These are phyloP conservation scores for Lepidium aucheri DNA, from an alignment of 345 rosid genomes.

Conservation along the genomic window DNA sequence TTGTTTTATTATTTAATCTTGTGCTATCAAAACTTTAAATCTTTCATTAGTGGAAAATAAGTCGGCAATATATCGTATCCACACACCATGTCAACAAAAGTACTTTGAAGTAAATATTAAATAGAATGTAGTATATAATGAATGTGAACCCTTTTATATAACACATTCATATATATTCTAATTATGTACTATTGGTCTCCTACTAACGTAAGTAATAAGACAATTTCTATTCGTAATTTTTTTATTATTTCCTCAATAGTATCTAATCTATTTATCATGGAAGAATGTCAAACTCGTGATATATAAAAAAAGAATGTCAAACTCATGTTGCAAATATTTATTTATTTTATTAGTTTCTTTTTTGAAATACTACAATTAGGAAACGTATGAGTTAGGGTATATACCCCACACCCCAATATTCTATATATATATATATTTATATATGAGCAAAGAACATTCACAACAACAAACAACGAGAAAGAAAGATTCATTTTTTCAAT, in stretches of 20 bases:
- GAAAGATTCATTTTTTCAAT: conserved; percentile 2
- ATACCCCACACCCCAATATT: conserved; percentile 19
- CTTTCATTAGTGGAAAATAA: neutral
- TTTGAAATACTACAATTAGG: conserved; percentile 12
- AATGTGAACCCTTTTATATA: conserved; percentile 10
- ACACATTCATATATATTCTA: conserved; percentile 3
- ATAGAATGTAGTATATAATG: conserved; percentile 7
- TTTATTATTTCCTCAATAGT: neutral
- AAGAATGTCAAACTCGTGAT: conserved; percentile 24
- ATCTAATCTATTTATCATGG: conserved; percentile 15
- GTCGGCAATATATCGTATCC: conserved; percentile 17
- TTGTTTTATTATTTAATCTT: neutral
- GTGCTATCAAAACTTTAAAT: neutral
- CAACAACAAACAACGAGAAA: conserved; percentile 17
- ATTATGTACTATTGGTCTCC: neutral
- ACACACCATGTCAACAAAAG: conserved; percentile 20
- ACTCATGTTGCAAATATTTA: neutral
- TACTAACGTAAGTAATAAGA: conserved; percentile 8
- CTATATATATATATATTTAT: too few species aligned
- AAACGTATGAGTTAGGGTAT: conserved; percentile 19
- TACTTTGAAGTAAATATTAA: conserved; percentile 6
- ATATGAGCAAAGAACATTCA: conserved; percentile 19
- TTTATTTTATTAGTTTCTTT: neutral
- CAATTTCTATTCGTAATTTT: neutral
- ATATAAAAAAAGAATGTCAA: conserved; percentile 16